Evolutionary conservation across 306 rosid genomes (phyloP).

Genomic region (Vigna nakashimae): DNA sequence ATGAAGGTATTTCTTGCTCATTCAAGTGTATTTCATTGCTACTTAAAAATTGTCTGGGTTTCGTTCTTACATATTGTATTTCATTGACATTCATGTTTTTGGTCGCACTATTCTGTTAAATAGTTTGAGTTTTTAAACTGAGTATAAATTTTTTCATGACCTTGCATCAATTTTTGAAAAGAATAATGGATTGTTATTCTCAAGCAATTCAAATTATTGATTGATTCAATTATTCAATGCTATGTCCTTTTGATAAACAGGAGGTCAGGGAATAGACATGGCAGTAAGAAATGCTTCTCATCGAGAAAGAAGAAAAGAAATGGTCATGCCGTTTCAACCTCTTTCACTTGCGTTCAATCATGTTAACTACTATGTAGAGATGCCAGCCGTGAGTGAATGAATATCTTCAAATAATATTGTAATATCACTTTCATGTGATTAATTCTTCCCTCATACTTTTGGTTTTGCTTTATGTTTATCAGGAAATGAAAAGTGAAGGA

Average conservation of each 20-base stretch:
- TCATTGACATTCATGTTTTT: constrained; percentile 8
- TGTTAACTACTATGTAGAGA: constrained; percentile 73
- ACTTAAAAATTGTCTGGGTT: not conserved
- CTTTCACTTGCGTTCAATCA: constrained; percentile 76
- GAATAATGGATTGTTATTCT: not conserved
- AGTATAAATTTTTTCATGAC: not conserved
- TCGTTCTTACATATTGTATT: constrained; percentile 9
- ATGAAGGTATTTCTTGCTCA: constrained; percentile 41
- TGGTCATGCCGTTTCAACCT: constrained; percentile 76
- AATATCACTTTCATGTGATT: not conserved
- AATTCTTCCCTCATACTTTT: not conserved
- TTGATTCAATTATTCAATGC: not conserved
- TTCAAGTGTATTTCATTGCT: constrained; percentile 20
- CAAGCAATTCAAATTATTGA: constrained; percentile 12
- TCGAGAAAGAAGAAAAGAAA: constrained; percentile 48
- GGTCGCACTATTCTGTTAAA: not conserved
- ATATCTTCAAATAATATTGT: not conserved
- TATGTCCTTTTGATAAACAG: not conserved
- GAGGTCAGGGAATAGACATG: not conserved
- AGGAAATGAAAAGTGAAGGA: constrained; percentile 87
- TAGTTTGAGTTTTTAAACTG: constrained; percentile 24
- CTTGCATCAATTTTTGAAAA: not conserved
- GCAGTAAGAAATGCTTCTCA: constrained; percentile 24
- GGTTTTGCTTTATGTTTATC: constrained; percentile 12
- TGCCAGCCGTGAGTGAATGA: constrained; percentile 70